These are phyloP conservation scores for Fragaria vesca DNA, from an alignment of 306 rosid species.

Conservation along the genomic window DNA sequence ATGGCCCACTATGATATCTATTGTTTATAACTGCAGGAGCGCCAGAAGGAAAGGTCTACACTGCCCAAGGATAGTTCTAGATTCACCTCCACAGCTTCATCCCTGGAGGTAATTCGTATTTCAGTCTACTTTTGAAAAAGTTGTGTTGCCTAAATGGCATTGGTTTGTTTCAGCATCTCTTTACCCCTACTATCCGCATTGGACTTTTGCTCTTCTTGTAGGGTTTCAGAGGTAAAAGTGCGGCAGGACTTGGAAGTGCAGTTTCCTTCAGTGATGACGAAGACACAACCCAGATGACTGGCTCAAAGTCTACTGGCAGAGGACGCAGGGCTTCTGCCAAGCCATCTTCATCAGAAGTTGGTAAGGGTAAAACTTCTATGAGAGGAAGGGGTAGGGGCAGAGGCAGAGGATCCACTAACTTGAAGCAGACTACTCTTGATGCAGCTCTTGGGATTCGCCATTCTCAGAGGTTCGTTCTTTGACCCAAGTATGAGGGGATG, in stretches of 20 bases:
- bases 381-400: constrained; percentile 85
- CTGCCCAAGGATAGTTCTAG: constrained; percentile 49
- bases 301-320: constrained; percentile 62
- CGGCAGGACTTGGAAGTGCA: constrained; percentile 59
- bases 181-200: constrained; percentile 9
- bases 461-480: constrained; percentile 67
- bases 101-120: constrained; percentile 52
- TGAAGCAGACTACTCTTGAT: constrained; percentile 94
- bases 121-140: constrained; percentile 10
- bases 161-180: constrained; percentile 8
- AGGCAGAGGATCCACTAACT: constrained; percentile 57
- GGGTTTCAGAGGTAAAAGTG: constrained; percentile 59
- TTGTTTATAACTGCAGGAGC: constrained; percentile 47
- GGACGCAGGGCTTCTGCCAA: constrained; percentile 61
- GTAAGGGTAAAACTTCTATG: constrained; percentile 43
- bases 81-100: constrained; percentile 43
- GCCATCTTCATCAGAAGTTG: constrained; percentile 37
- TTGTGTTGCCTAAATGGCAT: constrained; percentile 10
- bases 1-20: background rate
- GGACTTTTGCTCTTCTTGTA: constrained; percentile 31
- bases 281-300: constrained; percentile 53
- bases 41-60: constrained; percentile 72
- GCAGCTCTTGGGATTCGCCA: constrained; percentile 72
- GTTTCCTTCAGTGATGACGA: constrained; percentile 93
- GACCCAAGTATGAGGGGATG: constrained; percentile 15